Evolutionary conservation across 1,284 basidiomycete genomes (phyloP), one percentile per base, ranked within the genome.

Genomic region (Ustilago esculenta): DNA sequence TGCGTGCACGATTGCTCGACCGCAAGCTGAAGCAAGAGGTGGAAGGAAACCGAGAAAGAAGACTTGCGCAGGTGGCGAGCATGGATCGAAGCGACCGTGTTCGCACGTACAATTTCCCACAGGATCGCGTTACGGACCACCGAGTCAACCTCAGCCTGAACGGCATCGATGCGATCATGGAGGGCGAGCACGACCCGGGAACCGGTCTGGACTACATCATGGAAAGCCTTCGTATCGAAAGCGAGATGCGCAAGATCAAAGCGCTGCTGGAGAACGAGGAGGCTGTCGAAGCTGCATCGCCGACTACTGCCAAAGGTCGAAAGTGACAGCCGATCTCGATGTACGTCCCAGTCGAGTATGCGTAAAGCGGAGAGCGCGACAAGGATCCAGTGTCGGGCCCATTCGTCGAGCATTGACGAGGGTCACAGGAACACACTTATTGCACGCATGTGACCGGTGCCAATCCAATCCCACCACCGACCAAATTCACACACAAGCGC

Each of bases 121-220:
- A 81, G 41, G 77, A 81, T 43, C 76, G 80, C 12, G 76, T 81
- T 0, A 81, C 80, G 20, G 80, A 81, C 43, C 80, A 81, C 40
- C 66, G 80, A 1, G 50, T 81, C 51, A 71, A 69, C 27, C 52
- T 79, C 18, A 79, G 75, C 30, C 41, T 78, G 37, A 73, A 69
- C 36, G 77, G 76, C 17, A 72, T 81, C 30, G 72, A 72, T 20
- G 52, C 41, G 3, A 61, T 80, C 52, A 72, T 81, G 73, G 77
- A 81, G 29, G 80, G 80, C n/a, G 69, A 75, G 29, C 69, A 79
- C 34, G 73, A 72, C 10, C 50, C 52, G 4, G 68, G 74, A 0
- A 70, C 52, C 2, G 76, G 76, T 1, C 63, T 78, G 5, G 64
- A 72, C 24, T 69, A 72, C 33, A 58, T 78, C 32, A 68, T 78